Conservation (phyloP, 768 basidiomycete genomes). For the Hypholoma fasciculare region DNA sequence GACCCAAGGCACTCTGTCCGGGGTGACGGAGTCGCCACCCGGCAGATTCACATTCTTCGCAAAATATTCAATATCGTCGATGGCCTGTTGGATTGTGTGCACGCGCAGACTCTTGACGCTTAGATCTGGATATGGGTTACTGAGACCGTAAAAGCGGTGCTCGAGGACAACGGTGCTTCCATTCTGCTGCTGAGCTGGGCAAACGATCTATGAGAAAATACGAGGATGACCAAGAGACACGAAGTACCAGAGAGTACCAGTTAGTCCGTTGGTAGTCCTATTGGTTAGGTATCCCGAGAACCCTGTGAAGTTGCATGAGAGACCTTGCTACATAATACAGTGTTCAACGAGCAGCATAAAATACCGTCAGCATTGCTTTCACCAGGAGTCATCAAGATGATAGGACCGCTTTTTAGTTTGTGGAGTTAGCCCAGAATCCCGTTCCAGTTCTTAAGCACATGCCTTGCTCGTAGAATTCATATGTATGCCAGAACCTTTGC, state of each 20-base stretch:
- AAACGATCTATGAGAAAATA: no score
- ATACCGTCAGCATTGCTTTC: slow-evolving; percentile 59
- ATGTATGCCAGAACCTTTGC: slow-evolving; percentile 71
- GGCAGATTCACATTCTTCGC: slow-evolving; percentile 66
- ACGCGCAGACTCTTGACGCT: slow-evolving; percentile 53
- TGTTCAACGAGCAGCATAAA: no score
- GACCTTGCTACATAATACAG: no score
- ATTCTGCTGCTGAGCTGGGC: slow-evolving; percentile 57
- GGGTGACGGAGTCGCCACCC: slow-evolving; percentile 59
- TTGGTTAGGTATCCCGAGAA: slow-evolving; percentile 18
- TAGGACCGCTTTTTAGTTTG: slow-evolving; percentile 50
- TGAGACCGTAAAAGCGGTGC: slow-evolving; percentile 76
- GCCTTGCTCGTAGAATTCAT: slow-evolving; percentile 63
- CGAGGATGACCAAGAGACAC: no score
- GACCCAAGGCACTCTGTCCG: slow-evolving; percentile 52
- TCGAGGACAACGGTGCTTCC: slow-evolving; percentile 68
- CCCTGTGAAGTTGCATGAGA: no score
- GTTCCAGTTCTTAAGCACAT: neutral
- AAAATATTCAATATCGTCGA: slow-evolving; percentile 73
- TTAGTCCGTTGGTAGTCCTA: slow-evolving; percentile 28
- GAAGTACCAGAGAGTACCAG: no score
- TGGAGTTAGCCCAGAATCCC: neutral
- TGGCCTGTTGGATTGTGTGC: slow-evolving; percentile 73
- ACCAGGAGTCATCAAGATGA: slow-evolving; percentile 67
- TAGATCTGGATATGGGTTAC: slow-evolving; percentile 67